A percentile compares a stretch with the other conserved stretches of the same genome.
Conservation (phyloP, 1,284 basidiomycete species). For the Rhodotorula sp. region DNA sequence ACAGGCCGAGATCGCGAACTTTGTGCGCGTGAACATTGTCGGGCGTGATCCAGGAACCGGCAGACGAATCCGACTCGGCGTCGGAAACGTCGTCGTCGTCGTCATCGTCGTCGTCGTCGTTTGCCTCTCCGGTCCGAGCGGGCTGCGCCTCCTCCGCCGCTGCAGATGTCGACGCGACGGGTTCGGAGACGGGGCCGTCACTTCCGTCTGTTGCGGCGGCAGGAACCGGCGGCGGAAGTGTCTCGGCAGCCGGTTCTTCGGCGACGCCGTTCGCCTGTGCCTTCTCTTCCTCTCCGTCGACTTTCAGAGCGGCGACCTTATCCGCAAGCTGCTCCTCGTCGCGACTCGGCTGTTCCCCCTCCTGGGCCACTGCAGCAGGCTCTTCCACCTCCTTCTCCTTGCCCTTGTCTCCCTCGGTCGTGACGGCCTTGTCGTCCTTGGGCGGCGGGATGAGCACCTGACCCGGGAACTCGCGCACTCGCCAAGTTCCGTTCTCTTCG, state of each 20-base stretch:
- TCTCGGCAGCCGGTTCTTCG: neutral
- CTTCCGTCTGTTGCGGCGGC: neutral
- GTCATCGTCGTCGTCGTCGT: conserved; percentile 46
- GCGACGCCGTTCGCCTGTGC: neutral
- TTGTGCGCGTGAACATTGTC: conserved; percentile 83
- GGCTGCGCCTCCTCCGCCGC: conserved; percentile 58
- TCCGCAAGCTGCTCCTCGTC: neutral
- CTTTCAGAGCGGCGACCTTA: conserved; percentile 1
- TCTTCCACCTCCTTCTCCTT: conserved; percentile 20
- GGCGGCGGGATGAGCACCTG: conserved; percentile 41
- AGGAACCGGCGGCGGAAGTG: neutral
- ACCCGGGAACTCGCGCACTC: conserved; percentile 55
- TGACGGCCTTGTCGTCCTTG: conserved; percentile 24
- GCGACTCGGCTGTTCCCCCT: neutral
- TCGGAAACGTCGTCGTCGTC: conserved; percentile 67
- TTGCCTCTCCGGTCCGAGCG: too few relatives aligned
- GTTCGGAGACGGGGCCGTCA: neutral
- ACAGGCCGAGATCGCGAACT: conserved; percentile 73
- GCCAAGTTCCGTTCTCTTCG: conserved; percentile 54
- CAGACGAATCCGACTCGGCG: conserved; percentile 61
- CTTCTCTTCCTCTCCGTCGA: neutral
- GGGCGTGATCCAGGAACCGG: conserved; percentile 95
- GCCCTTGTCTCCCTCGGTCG: conserved; percentile 17
- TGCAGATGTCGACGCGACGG: conserved; percentile 36
- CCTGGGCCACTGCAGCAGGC: neutral